Evolutionary conservation across 305 asterid species (phyloP).

Genomic region (Fraxinus ornus): DNA sequence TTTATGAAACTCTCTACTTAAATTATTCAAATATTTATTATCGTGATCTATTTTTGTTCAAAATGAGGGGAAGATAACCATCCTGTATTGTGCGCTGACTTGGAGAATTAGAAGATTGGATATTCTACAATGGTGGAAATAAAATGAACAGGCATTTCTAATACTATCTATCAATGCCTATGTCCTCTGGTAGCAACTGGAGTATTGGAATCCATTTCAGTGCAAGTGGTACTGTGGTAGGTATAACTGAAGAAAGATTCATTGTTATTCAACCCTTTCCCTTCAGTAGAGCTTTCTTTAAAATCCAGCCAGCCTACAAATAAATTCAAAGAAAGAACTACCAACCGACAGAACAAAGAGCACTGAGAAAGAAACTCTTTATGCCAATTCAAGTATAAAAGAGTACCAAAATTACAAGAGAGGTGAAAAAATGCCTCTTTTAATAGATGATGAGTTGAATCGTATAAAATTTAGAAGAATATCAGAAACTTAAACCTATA

Average conservation of each 20-base stretch:
- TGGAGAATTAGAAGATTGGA: neutral
- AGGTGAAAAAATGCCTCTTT: neutral
- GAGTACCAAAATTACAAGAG: neutral
- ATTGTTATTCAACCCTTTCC: neutral
- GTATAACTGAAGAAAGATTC: neutral
- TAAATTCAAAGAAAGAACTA: neutral
- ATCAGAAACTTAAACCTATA: constrained; percentile 30
- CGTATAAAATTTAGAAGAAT: constrained; percentile 11
- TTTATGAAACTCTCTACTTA: neutral
- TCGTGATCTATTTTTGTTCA: neutral
- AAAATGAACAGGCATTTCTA: neutral
- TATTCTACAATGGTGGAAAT: neutral
- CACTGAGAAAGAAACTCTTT: neutral
- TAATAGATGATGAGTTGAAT: constrained; percentile 10
- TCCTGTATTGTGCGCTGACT: neutral
- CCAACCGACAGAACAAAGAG: neutral
- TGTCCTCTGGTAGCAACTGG: neutral
- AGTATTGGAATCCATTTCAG: neutral
- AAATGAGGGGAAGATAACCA: neutral
- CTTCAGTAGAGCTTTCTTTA: neutral
- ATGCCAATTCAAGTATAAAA: neutral
- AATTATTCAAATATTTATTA: neutral
- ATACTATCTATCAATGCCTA: neutral
- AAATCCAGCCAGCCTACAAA: neutral
- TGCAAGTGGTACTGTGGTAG: neutral